Evolutionary conservation across 148 eudicot genomes (phyloP), one percentile per base, ranked within the genome.

Genomic region (Pharnaceum exiguum): DNA sequence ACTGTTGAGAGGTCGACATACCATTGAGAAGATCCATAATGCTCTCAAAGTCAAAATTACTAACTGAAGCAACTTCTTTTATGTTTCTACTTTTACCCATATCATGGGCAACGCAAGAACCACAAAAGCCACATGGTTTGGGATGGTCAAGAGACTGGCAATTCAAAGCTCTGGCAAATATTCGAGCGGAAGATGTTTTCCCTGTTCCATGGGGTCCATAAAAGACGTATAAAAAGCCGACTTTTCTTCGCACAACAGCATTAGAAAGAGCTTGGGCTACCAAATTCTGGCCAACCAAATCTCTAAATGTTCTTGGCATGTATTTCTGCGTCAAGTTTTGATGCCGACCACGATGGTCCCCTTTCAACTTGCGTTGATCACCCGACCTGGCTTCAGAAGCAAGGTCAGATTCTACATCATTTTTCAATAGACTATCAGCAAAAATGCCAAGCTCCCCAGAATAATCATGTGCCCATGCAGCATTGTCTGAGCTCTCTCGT

Each of bases 201-300:
- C 98, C 98, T 0, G 98, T 93, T 17, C 98, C 96, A 67, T 79
- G 98, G 25, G 98, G 96, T 37, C 98, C 98, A 59, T 88, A 77
- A 60, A 88, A 93, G 32, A 88, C 82, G 51, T 93, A 88, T 4
- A 93, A 66, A 57, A 79, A 66, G n/a, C 90, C 95, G 22, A 93
- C 79, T 58, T 88, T 93, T 68, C 82, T 85, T 49, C 71, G 82
- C 4, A 68, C 57, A 50, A 85, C 77, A 22, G 96, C 98, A 75
- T 88, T 88, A 2, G 90, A 81, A 61, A 93, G 95, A 58, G 90
- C 94, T 62, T 85, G 96, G 12, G 85, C 82, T 19, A 88, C 96
- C 72, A 88, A 70, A 69, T 85, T 79, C 78, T 93, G 98, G 44
- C 98, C 98, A 28, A 88, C 85, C 61, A 93, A 71, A 76, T 88